Evolutionary conservation across 768 basidiomycete genomes (phyloP).

Genomic region (Trametes sanguinea): DNA sequence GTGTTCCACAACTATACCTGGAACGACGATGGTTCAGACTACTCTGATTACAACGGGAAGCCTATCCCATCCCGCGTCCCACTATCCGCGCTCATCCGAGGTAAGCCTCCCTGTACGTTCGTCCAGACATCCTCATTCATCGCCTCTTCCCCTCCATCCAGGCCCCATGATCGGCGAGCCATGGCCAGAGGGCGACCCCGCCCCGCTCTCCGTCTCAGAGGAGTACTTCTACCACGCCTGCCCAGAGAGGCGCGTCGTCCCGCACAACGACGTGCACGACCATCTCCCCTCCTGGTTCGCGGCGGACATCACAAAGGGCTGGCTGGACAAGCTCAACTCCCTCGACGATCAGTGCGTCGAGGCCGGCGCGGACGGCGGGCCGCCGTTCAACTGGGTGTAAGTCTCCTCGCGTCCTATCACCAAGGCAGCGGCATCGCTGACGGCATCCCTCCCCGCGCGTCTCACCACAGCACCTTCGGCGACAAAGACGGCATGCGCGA

Average conservation of each 20-base stretch:
- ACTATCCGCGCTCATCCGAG: slow-evolving; percentile 51
- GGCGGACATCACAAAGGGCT: slow-evolving; percentile 38
- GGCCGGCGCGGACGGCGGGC: slow-evolving; percentile 26
- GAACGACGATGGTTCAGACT: slow-evolving; percentile 44
- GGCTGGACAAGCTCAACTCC: slow-evolving; percentile 38
- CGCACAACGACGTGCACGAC: slow-evolving; percentile 26
- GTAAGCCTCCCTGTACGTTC: slow-evolving; percentile 25
- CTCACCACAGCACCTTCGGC: slow-evolving; percentile 13
- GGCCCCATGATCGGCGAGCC: slow-evolving; percentile 46
- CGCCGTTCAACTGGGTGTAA: slow-evolving; percentile 42
- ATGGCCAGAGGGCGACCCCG: slow-evolving; percentile 35
- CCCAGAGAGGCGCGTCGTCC: slow-evolving; percentile 35
- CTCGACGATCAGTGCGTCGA: slow-evolving; percentile 44
- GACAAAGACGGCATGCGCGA: slow-evolving; percentile 17
- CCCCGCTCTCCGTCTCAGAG: slow-evolving; percentile 38
- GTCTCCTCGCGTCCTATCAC: neutral
- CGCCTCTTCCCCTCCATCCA: slow-evolving; percentile 14
- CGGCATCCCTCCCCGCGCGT: no score
- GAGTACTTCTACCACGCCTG: slow-evolving; percentile 44
- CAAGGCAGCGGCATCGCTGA: no score
- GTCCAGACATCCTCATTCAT: no score
- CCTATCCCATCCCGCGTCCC: slow-evolving; percentile 56
- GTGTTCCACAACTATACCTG: slow-evolving; percentile 65
- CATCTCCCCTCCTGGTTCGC: slow-evolving; percentile 35
- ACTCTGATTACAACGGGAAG: slow-evolving; percentile 49